phyloP scores from a whole-genome alignment of 140 eudicot species.

The Oenanthe javanica region DNA sequence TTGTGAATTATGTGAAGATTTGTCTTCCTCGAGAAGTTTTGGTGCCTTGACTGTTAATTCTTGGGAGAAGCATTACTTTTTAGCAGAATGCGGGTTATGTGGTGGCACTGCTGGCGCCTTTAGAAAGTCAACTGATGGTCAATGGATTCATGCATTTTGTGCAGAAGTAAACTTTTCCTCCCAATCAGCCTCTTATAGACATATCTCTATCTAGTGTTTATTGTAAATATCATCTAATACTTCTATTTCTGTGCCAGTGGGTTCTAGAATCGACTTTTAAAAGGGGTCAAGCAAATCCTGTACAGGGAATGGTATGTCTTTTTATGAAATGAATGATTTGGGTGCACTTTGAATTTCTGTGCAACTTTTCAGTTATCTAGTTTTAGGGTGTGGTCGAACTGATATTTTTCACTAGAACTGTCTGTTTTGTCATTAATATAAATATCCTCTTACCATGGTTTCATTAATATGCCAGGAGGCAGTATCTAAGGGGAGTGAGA shows the following conservation, averaged over 20 bases:
- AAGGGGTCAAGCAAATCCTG: constrained; percentile 77
- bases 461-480: constrained; percentile 48
- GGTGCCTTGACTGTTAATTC: constrained; percentile 33
- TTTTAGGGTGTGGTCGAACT: neutral
- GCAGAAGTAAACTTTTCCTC: constrained; percentile 62
- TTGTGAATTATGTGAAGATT: constrained; percentile 89
- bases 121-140: constrained; percentile 79
- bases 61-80: constrained; percentile 39
- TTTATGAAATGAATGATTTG: neutral
- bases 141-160: constrained; percentile 97
- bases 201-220: neutral
- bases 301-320: constrained; percentile 68
- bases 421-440: neutral
- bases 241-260: constrained; percentile 55
- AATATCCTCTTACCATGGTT: neutral
- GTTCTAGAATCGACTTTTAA: constrained; percentile 74
- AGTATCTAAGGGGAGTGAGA: constrained; percentile 53
- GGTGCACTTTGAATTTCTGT: neutral
- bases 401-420: neutral
- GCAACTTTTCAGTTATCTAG: neutral
- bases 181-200: constrained; percentile 1
- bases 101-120: constrained; percentile 83
- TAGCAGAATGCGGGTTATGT: constrained; percentile 79
- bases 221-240: constrained; percentile 3
- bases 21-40: constrained; percentile 45